Percentiles rank a stretch among this genome's conserved stretches.
phyloP scores from a whole-genome alignment of 1,139 yeast species.

The Candida pseudoviswanathii region DNA sequence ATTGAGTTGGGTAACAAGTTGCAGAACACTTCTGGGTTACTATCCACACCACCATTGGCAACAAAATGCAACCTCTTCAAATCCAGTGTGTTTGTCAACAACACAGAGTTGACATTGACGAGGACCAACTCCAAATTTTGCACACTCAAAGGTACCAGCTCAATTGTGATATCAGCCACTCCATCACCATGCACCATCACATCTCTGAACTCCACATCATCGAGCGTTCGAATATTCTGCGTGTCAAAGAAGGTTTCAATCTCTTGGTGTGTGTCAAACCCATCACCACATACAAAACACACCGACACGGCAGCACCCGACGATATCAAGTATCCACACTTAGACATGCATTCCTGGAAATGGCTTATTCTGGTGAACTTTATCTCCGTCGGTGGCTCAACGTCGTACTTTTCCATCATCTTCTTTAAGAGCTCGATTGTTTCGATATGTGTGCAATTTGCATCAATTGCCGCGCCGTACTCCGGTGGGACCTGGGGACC shows the following conservation, averaged over 20 bases:
- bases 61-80: not conserved
- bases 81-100: not conserved
- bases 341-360: not conserved
- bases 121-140: not conserved
- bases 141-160: not conserved
- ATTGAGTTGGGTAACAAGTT: constrained; percentile 1
- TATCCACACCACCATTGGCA: not conserved
- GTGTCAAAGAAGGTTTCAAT: not conserved
- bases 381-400: too few species aligned
- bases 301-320: not conserved
- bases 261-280: not conserved
- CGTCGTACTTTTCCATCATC: too few species aligned
- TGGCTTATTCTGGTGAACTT: not conserved
- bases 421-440: too few species aligned
- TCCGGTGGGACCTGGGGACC: too few species aligned
- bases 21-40: not conserved
- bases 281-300: not conserved
- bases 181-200: not conserved
- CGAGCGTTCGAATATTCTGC: not conserved
- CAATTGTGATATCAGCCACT: not conserved
- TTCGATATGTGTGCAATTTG: too few species aligned
- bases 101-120: not conserved
- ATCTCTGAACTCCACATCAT: not conserved
- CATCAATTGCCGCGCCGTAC: too few species aligned
- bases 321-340: not conserved